Conservation (phyloP, 129 eudicot genomes). For the Artemisia tridentata region DNA sequence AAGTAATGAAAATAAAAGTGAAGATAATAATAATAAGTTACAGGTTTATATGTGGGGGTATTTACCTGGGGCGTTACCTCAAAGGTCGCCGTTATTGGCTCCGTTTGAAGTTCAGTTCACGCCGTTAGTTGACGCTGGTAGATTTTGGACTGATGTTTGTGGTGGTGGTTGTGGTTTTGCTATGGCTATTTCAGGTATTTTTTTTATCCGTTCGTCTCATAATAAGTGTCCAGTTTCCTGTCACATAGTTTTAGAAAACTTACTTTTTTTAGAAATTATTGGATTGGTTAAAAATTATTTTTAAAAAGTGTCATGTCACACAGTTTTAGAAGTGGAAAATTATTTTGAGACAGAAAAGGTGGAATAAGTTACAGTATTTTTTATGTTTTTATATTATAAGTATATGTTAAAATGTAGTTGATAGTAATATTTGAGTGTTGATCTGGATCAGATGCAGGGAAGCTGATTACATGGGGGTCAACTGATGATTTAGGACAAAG, state of each 20-base stretch:
- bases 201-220: neutral
- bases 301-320: too few relatives aligned
- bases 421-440: too few relatives aligned
- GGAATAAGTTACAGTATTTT: neutral
- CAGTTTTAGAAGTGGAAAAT: too few relatives aligned
- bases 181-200: conserved; percentile 82
- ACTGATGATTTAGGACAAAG: conserved; percentile 98
- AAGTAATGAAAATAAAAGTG: conserved; percentile 45
- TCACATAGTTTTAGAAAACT: neutral
- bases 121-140: conserved; percentile 43
- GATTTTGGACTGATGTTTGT: conserved; percentile 74
- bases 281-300: too few relatives aligned
- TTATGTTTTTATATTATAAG: too few relatives aligned
- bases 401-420: too few relatives aligned
- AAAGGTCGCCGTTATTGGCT: conserved; percentile 77
- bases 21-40: conserved; percentile 37
- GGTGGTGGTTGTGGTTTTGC: conserved; percentile 99
- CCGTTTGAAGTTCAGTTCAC: conserved; percentile 72
- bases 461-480: conserved; percentile 98
- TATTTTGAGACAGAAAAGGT: too few relatives aligned
- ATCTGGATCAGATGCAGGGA: conserved; percentile 63
- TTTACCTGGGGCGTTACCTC: conserved; percentile 93
- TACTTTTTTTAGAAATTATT: neutral
- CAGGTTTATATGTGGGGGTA: conserved; percentile 92
- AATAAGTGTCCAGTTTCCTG: neutral